These are phyloP conservation scores for Pezicula rhizophila DNA, from an alignment of 2,329 filamentous ascomycete species.

Conservation along the genomic window DNA sequence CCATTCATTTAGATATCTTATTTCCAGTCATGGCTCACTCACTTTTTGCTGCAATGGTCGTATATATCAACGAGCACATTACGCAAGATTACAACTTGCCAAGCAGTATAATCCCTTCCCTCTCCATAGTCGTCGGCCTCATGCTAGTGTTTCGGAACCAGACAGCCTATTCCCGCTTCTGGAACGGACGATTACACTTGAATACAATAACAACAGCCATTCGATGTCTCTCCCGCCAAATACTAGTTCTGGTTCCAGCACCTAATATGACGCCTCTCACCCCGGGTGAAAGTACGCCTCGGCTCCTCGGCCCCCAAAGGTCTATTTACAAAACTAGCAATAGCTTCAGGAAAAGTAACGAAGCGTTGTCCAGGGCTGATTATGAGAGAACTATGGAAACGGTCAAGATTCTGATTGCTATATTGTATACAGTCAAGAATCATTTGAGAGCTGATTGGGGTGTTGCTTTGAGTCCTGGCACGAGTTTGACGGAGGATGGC, in stretches of 20 bases:
- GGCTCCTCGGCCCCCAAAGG: background rate
- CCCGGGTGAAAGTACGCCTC: background rate
- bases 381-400: conserved; percentile 48
- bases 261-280: conserved; percentile 29
- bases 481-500: conserved; percentile 24
- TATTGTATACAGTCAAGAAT: conserved; percentile 59
- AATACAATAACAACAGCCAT: conserved; percentile 51
- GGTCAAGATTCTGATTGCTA: conserved; percentile 51
- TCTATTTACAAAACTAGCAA: background rate
- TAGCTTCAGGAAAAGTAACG: background rate
- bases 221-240: conserved; percentile 51
- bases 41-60: conserved; percentile 50
- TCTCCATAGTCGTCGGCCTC: conserved; percentile 60
- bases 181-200: conserved; percentile 52
- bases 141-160: conserved; percentile 64
- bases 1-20: conserved; percentile 53
- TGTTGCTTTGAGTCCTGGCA: conserved; percentile 29
- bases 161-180: conserved; percentile 40
- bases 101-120: conserved; percentile 51
- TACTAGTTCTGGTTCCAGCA: conserved; percentile 33
- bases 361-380: conserved; percentile 13
- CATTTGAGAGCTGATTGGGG: conserved; percentile 59
- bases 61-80: conserved; percentile 49
- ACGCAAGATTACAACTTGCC: conserved; percentile 47
- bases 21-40: conserved; percentile 52